Conservation (phyloP, 495 filamentous ascomycete species). For the Neurospora terricola region DNA sequence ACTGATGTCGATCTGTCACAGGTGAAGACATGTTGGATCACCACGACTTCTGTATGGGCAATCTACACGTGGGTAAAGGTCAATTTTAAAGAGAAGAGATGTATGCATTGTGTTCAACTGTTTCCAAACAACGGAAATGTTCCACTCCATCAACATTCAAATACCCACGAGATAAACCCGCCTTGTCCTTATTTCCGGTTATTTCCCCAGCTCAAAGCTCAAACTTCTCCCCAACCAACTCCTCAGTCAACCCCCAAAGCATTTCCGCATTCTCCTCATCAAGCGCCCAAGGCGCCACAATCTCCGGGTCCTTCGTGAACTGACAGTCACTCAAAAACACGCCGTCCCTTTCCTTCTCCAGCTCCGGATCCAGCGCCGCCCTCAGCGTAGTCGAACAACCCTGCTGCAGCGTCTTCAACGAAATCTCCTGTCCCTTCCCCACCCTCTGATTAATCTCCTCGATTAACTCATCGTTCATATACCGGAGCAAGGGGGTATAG, state of each 20-base stretch:
- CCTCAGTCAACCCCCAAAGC: constrained; percentile 36
- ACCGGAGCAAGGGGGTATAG: constrained; percentile 21
- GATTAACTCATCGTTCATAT: constrained; percentile 13
- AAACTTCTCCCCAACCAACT: constrained; percentile 34
- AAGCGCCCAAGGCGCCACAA: constrained; percentile 30
- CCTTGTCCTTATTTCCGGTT: neutral
- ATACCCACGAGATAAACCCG: neutral
- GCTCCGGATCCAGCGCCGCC: constrained; percentile 31
- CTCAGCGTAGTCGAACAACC: constrained; percentile 30
- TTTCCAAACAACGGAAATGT: neutral
- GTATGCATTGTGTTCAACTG: neutral
- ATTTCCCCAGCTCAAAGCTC: neutral
- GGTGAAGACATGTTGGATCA: neutral
- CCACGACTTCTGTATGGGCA: neutral
- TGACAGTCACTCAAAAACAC: constrained; percentile 32
- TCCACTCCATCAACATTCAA: neutral
- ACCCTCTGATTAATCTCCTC: constrained; percentile 18
- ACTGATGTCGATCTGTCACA: neutral
- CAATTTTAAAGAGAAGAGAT: neutral
- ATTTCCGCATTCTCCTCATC: constrained; percentile 31
- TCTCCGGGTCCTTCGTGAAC: constrained; percentile 18
- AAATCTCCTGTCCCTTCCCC: neutral
- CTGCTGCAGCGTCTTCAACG: constrained; percentile 29
- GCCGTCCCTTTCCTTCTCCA: constrained; percentile 22
- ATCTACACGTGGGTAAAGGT: neutral